Evolutionary conservation across 2,329 filamentous ascomycete genomes (phyloP).

Genomic region (Aspergillus chevalieri): DNA sequence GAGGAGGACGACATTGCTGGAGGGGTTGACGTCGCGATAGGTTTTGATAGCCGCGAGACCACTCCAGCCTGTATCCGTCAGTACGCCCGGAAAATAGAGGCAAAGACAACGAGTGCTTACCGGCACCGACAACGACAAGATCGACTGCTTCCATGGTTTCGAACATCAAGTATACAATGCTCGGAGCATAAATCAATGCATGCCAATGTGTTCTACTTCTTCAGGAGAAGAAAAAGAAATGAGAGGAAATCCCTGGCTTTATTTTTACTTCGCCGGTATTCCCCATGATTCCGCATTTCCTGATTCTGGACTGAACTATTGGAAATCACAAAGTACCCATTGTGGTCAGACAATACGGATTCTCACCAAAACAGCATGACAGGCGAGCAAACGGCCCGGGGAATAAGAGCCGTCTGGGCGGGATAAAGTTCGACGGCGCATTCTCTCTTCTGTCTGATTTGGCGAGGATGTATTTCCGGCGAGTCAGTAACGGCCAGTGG

Average conservation of each 20-base stretch:
- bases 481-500: neutral
- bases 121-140: slow-evolving; percentile 25
- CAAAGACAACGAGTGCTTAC: slow-evolving; percentile 6
- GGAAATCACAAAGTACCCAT: too few species aligned
- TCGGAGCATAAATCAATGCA: neutral
- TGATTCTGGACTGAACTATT: too few species aligned
- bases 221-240: neutral
- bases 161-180: too few species aligned
- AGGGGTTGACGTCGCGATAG: slow-evolving; percentile 54
- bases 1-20: slow-evolving; percentile 51
- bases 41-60: slow-evolving; percentile 59
- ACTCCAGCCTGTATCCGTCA: slow-evolving; percentile 40
- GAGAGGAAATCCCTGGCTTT: neutral
- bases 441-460: neutral
- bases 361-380: neutral
- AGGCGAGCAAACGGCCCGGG: neutral
- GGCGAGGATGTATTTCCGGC: neutral
- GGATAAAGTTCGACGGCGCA: neutral
- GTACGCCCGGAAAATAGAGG: slow-evolving; percentile 12
- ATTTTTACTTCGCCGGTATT: neutral
- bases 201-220: neutral
- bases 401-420: neutral
- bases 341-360: neutral
- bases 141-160: slow-evolving; percentile 22
- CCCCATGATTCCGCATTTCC: too few species aligned